Evolutionary conservation across 495 filamentous ascomycete species (phyloP).

Genomic region (Delitschia confertaspora): DNA sequence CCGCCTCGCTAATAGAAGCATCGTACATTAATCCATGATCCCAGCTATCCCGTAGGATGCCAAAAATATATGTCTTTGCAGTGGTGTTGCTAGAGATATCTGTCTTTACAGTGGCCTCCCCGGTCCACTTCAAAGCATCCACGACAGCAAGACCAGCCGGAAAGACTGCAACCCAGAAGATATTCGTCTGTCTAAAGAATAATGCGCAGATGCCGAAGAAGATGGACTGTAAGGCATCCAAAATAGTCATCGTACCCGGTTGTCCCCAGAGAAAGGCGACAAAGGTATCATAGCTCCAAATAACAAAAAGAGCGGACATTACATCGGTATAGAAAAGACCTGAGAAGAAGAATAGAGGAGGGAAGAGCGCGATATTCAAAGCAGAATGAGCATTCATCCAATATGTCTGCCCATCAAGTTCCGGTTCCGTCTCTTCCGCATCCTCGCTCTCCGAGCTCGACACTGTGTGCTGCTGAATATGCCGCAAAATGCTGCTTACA

Average conservation of each 20-base stretch:
- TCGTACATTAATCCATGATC: neutral
- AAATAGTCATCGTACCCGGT: neutral
- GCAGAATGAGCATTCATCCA: slow-evolving; percentile 46
- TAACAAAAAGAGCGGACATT: slow-evolving; percentile 48
- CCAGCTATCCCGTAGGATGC: too few species aligned
- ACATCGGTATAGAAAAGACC: slow-evolving; percentile 92
- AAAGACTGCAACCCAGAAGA: slow-evolving; percentile 88
- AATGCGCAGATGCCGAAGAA: slow-evolving; percentile 53
- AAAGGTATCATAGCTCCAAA: slow-evolving; percentile 36
- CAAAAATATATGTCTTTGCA: too few species aligned
- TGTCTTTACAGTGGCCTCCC: neutral
- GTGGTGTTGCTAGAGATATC: neutral
- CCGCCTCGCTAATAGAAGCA: neutral
- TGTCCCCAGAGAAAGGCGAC: slow-evolving; percentile 18
- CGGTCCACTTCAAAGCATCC: slow-evolving; percentile 11
- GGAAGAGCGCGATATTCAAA: slow-evolving; percentile 78
- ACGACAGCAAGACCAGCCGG: slow-evolving; percentile 67
- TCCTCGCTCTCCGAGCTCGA: too few species aligned
- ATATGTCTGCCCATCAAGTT: too few species aligned
- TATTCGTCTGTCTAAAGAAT: slow-evolving; percentile 83
- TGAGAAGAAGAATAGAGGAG: slow-evolving; percentile 90
- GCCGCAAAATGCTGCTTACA: too few species aligned
- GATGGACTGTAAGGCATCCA: slow-evolving; percentile 16
- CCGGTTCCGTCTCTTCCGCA: neutral
- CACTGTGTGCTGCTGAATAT: slow-evolving; percentile 19